These are phyloP conservation scores for Rhizophlyctis rosea DNA, from an alignment of 192 early-diverging fungal species.

Conservation along the genomic window DNA sequence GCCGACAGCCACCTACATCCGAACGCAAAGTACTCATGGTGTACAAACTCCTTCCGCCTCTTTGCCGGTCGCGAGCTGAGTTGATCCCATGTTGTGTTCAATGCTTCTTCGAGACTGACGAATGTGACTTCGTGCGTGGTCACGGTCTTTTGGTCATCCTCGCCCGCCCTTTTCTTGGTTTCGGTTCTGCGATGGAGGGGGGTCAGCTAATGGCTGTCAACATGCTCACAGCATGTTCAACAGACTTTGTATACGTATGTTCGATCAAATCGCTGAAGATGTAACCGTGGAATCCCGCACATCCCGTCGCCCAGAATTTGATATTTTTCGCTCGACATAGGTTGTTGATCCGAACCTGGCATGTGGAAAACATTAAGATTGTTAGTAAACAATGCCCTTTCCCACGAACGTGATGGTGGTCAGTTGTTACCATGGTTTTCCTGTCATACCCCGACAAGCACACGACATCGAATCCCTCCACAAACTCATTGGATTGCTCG, in stretches of 20 bases:
- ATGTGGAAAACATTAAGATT: conserved; percentile 29
- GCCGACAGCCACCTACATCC: not conserved
- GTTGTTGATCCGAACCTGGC: conserved; percentile 51
- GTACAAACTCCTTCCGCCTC: not conserved
- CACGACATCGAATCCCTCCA: conserved; percentile 68
- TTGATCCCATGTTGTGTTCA: not conserved
- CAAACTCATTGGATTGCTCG: conserved; percentile 47
- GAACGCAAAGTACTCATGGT: not conserved
- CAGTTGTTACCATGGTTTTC: conserved; percentile 22
- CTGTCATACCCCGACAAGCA: conserved; percentile 11
- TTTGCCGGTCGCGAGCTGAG: not conserved
- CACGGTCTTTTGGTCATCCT: not conserved
- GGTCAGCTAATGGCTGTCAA: no score
- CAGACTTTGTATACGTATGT: conserved; percentile 54
- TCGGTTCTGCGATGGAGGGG: not conserved
- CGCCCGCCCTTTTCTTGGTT: not conserved
- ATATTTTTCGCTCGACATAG: conserved; percentile 56
- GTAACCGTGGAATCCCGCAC: conserved; percentile 76
- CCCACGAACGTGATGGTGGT: not conserved
- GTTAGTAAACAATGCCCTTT: not conserved
- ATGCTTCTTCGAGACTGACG: not conserved
- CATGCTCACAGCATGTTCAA: not conserved
- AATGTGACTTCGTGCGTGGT: not conserved
- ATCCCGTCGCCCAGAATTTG: conserved; percentile 66
- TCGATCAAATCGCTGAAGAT: conserved; percentile 78